phyloP scores from a whole-genome alignment of 306 rosid genomes.

The Cucumis melo region DNA sequence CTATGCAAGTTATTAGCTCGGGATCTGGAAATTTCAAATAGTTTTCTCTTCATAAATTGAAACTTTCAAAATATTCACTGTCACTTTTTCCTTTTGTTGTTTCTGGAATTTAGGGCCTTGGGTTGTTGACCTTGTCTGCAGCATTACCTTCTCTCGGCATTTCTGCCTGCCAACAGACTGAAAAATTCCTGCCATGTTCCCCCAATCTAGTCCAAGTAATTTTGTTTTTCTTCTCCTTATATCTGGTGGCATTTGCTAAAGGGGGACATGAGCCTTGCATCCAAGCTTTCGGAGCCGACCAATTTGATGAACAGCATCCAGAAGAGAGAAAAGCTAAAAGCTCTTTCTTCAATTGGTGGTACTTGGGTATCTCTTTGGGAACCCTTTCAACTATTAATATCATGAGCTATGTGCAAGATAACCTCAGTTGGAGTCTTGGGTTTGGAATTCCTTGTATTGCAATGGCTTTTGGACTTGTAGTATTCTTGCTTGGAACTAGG shows the following conservation, averaged over 20 bases:
- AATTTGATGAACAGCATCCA: slow-evolving; percentile 47
- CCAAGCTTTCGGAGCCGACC: slow-evolving; percentile 75
- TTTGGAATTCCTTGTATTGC: slow-evolving; percentile 44
- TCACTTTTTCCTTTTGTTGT: background rate
- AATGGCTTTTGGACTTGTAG: slow-evolving; percentile 30
- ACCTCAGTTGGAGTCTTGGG: slow-evolving; percentile 51
- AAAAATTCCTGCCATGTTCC: slow-evolving; percentile 12
- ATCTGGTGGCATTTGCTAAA: slow-evolving; percentile 48
- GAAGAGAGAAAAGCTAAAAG: slow-evolving; percentile 50
- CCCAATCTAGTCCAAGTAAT: slow-evolving; percentile 19
- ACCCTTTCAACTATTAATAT: slow-evolving; percentile 15
- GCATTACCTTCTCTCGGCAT: slow-evolving; percentile 21
- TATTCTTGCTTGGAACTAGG: slow-evolving; percentile 45
- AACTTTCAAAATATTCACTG: too few species aligned
- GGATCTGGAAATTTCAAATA: background rate
- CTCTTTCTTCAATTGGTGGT: slow-evolving; percentile 90
- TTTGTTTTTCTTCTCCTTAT: slow-evolving; percentile 48
- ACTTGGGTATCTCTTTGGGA: slow-evolving; percentile 33
- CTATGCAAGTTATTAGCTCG: background rate
- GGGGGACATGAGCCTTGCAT: slow-evolving; percentile 79
- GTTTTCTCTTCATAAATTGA: background rate
- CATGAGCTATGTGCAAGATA: slow-evolving; percentile 35
- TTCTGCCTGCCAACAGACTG: slow-evolving; percentile 16
- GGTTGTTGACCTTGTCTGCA: slow-evolving; percentile 44
- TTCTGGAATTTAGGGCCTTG: slow-evolving; percentile 34